phyloP scores from a whole-genome alignment of 345 rosid species.

The Acer negundo region DNA sequence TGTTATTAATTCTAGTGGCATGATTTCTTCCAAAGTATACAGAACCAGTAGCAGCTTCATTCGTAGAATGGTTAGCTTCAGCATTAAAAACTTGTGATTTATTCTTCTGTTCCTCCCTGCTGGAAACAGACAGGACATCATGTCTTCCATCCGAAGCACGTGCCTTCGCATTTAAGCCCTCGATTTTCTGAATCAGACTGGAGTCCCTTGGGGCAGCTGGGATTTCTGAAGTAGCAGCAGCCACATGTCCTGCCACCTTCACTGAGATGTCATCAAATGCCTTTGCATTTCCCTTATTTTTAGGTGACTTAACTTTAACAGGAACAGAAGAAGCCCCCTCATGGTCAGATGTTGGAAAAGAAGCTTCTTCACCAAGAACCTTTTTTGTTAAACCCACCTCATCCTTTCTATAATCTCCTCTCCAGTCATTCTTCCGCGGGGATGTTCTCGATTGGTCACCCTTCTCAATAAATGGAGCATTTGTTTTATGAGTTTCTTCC shows the following conservation, averaged over 20 bases:
- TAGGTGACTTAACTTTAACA: constrained; percentile 38
- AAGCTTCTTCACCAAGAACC: constrained; percentile 32
- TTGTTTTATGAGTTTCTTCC: constrained; percentile 41
- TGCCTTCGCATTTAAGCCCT: constrained; percentile 80
- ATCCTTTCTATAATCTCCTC: constrained; percentile 38
- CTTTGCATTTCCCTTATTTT: constrained; percentile 31
- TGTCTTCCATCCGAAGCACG: constrained; percentile 57
- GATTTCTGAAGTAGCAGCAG: constrained; percentile 28
- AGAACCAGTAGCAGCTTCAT: constrained; percentile 40
- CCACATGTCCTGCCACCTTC: constrained; percentile 35
- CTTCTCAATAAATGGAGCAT: constrained; percentile 39
- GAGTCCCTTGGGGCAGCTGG: constrained; percentile 48
- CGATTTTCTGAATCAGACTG: constrained; percentile 80
- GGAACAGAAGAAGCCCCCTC: constrained; percentile 30
- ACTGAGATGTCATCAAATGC: constrained; percentile 34
- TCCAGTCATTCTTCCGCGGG: constrained; percentile 49
- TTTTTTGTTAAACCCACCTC: constrained; percentile 37
- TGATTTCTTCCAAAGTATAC: constrained; percentile 35
- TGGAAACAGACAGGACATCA: constrained; percentile 39
- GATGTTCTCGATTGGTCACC: constrained; percentile 40
- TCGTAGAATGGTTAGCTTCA: constrained; percentile 32
- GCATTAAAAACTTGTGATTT: constrained; percentile 38
- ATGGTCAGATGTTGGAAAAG: constrained; percentile 31
- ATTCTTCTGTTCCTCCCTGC: constrained; percentile 47
- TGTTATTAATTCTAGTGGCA: constrained; percentile 30